Percentiles rank a stretch among this genome's conserved stretches.
phyloP scores from a whole-genome alignment of 73 alveolate species.

The Paramecium tetraurelia region DNA sequence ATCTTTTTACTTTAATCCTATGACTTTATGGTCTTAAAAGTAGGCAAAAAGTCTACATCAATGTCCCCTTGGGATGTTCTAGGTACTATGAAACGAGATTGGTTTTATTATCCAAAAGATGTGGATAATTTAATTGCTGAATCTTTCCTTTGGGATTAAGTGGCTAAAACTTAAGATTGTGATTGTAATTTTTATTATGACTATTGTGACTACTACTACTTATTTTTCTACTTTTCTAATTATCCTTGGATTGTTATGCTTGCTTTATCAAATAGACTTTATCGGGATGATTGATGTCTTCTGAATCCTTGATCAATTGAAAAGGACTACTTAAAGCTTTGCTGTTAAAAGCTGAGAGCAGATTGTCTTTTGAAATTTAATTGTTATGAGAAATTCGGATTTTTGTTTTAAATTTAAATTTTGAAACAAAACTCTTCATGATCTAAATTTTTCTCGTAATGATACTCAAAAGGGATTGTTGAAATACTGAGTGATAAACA shows the following conservation, averaged over 20 bases:
- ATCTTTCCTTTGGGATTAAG: background rate
- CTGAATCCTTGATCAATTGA: background rate
- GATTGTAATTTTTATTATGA: background rate
- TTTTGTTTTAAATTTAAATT: background rate
- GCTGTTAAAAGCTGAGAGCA: background rate
- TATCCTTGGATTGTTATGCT: background rate
- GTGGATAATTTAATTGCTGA: background rate
- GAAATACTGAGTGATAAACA: background rate
- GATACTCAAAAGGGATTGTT: background rate
- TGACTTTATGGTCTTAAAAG: background rate
- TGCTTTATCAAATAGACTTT: background rate
- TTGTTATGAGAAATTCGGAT: background rate
- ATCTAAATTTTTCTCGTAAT: background rate
- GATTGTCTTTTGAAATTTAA: slow-evolving; percentile 8
- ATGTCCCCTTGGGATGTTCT: background rate
- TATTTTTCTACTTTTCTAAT: background rate
- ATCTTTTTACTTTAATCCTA: background rate
- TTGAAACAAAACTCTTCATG: background rate
- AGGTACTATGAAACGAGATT: background rate
- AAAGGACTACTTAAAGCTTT: background rate
- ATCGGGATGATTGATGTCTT: background rate
- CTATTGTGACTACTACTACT: background rate
- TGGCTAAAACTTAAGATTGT: background rate
- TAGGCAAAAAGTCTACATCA: background rate
- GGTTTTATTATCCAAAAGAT: background rate